phyloP scores from a whole-genome alignment of 176 grass and related monocot genomes.

The Zizania latifolia region DNA sequence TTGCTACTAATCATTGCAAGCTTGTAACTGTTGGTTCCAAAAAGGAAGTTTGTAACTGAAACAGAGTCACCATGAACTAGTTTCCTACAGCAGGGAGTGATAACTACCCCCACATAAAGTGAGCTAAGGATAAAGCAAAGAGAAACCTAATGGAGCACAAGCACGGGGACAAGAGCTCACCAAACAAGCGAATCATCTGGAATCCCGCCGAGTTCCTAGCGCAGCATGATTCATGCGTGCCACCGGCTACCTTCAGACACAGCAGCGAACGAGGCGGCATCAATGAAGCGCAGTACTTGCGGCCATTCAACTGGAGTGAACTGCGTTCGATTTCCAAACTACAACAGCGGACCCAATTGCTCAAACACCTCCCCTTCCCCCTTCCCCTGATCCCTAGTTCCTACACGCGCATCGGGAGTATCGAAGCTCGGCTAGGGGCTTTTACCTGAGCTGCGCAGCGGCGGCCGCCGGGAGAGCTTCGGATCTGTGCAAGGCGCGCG shows the following conservation, averaged over 20 bases:
- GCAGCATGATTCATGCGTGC: too few species aligned
- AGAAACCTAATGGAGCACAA: background rate
- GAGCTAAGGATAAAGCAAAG: background rate
- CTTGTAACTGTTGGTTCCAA: background rate
- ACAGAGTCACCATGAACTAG: background rate
- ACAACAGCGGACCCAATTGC: background rate
- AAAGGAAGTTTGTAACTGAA: background rate
- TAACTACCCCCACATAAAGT: background rate
- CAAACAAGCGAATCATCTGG: too few species aligned
- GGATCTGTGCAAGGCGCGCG: conserved; percentile 3
- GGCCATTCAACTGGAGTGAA: background rate
- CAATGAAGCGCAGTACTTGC: too few species aligned
- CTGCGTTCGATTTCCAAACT: background rate
- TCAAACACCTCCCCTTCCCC: background rate
- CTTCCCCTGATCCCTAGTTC: background rate
- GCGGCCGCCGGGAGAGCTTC: background rate
- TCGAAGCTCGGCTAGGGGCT: background rate
- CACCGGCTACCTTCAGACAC: too few species aligned
- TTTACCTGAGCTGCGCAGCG: background rate
- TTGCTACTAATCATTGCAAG: background rate
- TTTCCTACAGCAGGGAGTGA: background rate
- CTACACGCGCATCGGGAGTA: background rate
- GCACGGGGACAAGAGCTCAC: background rate
- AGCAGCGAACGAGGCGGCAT: too few species aligned
- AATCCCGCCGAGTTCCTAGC: background rate